These are phyloP conservation scores for Diaporthe sp. DNA, from an alignment of 2,329 filamentous ascomycete genomes.

Conservation along the genomic window DNA sequence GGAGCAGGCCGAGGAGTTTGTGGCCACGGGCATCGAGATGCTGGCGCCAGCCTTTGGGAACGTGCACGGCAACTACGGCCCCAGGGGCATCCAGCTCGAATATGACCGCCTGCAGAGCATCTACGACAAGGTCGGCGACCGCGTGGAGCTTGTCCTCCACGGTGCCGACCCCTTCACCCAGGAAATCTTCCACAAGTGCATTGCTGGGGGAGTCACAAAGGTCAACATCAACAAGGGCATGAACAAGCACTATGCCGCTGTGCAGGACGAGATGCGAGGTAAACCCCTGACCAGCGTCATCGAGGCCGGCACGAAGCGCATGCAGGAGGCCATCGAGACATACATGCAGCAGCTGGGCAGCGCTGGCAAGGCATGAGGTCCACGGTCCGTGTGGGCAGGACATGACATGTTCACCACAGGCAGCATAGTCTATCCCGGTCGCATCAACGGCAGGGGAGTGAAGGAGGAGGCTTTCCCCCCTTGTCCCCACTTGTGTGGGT, in stretches of 20 bases:
- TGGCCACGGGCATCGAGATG: constrained; percentile 80
- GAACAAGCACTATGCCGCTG: constrained; percentile 62
- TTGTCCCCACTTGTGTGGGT: neutral
- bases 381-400: constrained; percentile 17
- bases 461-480: neutral
- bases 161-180: constrained; percentile 63
- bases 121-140: constrained; percentile 58
- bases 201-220: constrained; percentile 61
- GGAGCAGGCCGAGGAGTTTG: constrained; percentile 79
- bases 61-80: constrained; percentile 81
- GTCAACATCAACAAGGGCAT: constrained; percentile 68
- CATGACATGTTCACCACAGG: neutral
- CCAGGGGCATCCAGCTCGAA: constrained; percentile 73
- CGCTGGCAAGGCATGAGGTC: constrained; percentile 57
- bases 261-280: constrained; percentile 60
- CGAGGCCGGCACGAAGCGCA: constrained; percentile 60
- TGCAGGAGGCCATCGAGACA: constrained; percentile 63
- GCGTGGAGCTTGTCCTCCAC: constrained; percentile 62
- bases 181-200: constrained; percentile 60
- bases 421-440: neutral
- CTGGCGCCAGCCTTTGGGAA: constrained; percentile 83
- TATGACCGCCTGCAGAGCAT: constrained; percentile 65
- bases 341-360: constrained; percentile 62
- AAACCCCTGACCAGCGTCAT: constrained; percentile 63
- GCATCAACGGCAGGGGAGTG: neutral